Base-by-base conservation (phyloP, 2,329 filamentous ascomycete species). In the Trichophyton verrucosum region DNA sequence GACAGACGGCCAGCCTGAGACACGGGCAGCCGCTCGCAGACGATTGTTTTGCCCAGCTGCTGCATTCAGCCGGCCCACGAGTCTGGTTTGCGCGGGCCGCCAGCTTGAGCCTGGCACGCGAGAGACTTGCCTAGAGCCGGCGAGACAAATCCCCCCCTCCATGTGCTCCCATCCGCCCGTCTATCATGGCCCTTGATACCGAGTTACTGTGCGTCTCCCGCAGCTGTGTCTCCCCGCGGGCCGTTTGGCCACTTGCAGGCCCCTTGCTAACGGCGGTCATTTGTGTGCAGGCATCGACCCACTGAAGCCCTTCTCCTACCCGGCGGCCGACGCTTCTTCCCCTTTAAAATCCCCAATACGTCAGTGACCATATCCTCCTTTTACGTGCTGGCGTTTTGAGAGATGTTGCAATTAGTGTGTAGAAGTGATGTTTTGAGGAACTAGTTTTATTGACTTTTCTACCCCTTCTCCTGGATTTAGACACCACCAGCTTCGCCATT, bases 401-500 rank as follows among this genome's bases (percentile, higher is more conserved):
- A n/a, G 40, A n/a, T 44, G n/a, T 6, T n/a, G n/a, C 53, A 30
- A 30, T 30, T 7, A 30, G 24, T 27, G 24, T 24, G 15, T 55
- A 22, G 44, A 47, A 55, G 27, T n/a, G 20, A 24, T 30, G n/a
- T 56, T 30, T 13, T 30, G 27, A 33, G 53, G 11, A 40, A 57
- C 38, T 5, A 44, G 27, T 58, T 30, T 30, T 53, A 15, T 44
- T 40, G 13, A 46, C 33, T 42, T 17, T 20, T 20, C 15, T 38
- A 6, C 13, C 22, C 13, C 22, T 17, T 30, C 13, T 20, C 44
- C 11, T 22, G 20, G 5, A 4, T 20, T 15, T 53, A 77, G 75
- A 62, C 74, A 77, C 63, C 71, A 70, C 61, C 75, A 78, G 76
- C 80, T 99, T 53, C 89, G 92, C 60, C 92, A 95, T 67, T 86